Base-by-base conservation (phyloP, 2,329 filamentous ascomycete species). In the Fusarium armeniacum region DNA sequence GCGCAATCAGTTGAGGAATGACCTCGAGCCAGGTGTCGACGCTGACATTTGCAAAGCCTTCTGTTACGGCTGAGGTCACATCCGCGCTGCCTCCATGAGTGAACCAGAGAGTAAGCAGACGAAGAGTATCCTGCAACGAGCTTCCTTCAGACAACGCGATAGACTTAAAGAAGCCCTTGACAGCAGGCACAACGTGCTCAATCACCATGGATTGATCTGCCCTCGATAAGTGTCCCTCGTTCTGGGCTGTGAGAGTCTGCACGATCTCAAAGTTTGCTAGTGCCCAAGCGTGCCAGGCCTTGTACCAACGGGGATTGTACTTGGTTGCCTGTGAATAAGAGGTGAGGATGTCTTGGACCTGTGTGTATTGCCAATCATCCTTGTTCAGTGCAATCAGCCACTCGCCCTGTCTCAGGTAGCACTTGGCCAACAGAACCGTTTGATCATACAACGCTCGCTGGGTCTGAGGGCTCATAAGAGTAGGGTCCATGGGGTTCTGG, bases 1-100 rank as follows among this genome's bases (percentile, higher is more conserved):
- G 90, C 33, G 96, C 96, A 79, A 99, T 97, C 49, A 99, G 85
- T 77, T 99, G 96, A 35, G 96, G 96, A 69, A 98, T 98, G 53
- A 99, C 97, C 76, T 98, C 94, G 20, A 99, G 88, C 97, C 96
- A 99, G 1, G 95, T 98, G 80, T 99, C 96, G 58, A 99, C 93
- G 76, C 93, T 97, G 71, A 99, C 94, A 38, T 92, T 92, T 1
- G 91, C 87, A 70, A 98, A 97, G 7, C 97, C 96, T 77, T 98
- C 94, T 0, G 90, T 94, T 26, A 99, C 93, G 18, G 92, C 93
- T 18, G 87, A 83, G 75, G 95, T 97, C 65, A 99, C 97, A 70
- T 98, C 95, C 30, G 89, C 84, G 76, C 93, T 90, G 24, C 93
- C 93, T 54, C 96, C 96, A 76, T 99, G 94, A 5, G 92, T 91